These are phyloP conservation scores for Boletellus dicymbophilus DNA, from an alignment of 1,284 basidiomycete genomes.

Conservation along the genomic window DNA sequence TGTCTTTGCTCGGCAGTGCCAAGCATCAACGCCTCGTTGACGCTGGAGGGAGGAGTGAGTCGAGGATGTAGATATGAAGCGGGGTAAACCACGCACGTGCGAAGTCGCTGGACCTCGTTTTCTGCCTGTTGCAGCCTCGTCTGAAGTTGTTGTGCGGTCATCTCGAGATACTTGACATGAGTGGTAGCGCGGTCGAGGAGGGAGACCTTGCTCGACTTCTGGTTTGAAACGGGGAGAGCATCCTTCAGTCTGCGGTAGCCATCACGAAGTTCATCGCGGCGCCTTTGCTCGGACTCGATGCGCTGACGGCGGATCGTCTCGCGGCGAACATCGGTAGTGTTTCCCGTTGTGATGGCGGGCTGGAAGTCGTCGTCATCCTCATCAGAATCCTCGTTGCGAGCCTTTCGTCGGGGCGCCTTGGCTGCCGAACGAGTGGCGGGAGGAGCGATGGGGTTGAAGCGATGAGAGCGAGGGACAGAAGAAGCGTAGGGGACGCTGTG, in stretches of 20 bases:
- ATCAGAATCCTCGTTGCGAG: constrained; percentile 62
- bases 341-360: constrained; percentile 43
- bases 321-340: constrained; percentile 60
- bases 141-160: constrained; percentile 71
- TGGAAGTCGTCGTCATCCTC: constrained; percentile 67
- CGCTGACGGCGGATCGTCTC: constrained; percentile 85
- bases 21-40: constrained; percentile 86
- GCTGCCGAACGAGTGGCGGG: constrained; percentile 46
- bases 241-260: constrained; percentile 87
- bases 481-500: constrained; percentile 53
- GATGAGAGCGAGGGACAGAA: constrained; percentile 67
- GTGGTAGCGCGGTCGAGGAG: constrained; percentile 82
- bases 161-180: constrained; percentile 80
- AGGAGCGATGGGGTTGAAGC: constrained; percentile 71
- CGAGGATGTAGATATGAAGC: neutral
- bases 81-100: constrained; percentile 45
- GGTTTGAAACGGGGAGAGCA: constrained; percentile 80
- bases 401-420: constrained; percentile 54
- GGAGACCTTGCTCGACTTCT: constrained; percentile 87
- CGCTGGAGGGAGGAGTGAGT: constrained; percentile 38
- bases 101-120: constrained; percentile 73
- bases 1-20: constrained; percentile 72
- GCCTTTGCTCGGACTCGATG: constrained; percentile 85
- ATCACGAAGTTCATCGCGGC: constrained; percentile 84
- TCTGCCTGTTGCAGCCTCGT: constrained; percentile 73